These are phyloP conservation scores for Plenodomus lindquistii DNA, from an alignment of 2,329 filamentous ascomycete species.

Conservation along the genomic window DNA sequence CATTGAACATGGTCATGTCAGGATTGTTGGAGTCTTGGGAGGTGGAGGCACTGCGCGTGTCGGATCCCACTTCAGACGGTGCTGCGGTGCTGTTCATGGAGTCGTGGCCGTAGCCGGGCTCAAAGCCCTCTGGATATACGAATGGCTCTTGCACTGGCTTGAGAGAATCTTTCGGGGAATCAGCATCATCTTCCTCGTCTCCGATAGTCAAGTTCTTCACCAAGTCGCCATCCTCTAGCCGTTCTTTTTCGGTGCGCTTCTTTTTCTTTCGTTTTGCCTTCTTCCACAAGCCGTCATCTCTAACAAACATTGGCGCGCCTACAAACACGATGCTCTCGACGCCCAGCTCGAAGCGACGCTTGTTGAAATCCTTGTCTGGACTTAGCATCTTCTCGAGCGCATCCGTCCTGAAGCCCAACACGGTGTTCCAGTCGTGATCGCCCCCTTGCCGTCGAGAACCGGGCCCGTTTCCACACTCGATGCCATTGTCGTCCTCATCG, in stretches of 20 bases:
- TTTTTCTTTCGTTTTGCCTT: constrained; percentile 40
- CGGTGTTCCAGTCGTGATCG: constrained; percentile 43
- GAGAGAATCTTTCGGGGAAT: constrained; percentile 8
- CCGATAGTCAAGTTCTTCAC: constrained; percentile 21
- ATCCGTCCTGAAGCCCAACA: constrained; percentile 46
- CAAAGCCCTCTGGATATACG: constrained; percentile 42
- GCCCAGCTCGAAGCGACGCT: constrained; percentile 46
- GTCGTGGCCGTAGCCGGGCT: constrained; percentile 47
- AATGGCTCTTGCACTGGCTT: constrained; percentile 28
- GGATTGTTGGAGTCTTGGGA: constrained; percentile 52
- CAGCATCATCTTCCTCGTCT: constrained; percentile 21
- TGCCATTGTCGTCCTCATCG: constrained; percentile 34
- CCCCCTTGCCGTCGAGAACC: constrained; percentile 25
- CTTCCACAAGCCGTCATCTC: constrained; percentile 47
- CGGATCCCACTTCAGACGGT: constrained; percentile 44
- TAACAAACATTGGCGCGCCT: constrained; percentile 48
- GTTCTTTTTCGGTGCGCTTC: constrained; percentile 27
- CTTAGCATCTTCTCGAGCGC: constrained; percentile 47
- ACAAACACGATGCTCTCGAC: constrained; percentile 47
- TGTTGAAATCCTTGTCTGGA: constrained; percentile 44
- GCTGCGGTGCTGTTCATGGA: constrained; percentile 36
- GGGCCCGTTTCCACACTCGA: constrained; percentile 5
- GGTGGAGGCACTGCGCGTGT: constrained; percentile 45
- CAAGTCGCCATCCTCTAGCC: constrained; percentile 23
- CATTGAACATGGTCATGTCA: constrained; percentile 96